Evolutionary conservation across 108 stramenopile species (phyloP).

Genomic region (Cyclotella baltica): DNA sequence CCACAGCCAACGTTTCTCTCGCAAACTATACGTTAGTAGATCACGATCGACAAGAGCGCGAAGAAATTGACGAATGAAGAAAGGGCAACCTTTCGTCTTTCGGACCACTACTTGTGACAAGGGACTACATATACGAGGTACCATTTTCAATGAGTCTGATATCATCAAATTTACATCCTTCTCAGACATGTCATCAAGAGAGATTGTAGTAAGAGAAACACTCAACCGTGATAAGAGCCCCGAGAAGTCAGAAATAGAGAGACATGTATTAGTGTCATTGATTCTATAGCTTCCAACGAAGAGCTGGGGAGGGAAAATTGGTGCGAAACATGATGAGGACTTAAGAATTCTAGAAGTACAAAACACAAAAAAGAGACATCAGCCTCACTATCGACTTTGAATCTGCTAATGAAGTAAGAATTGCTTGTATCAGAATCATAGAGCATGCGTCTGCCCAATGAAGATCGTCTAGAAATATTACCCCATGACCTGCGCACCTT

Average conservation of each 20-base stretch:
- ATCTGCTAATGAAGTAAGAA: no score
- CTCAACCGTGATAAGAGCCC: background rate
- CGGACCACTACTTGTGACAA: slow-evolving; percentile 18
- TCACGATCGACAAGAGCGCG: slow-evolving; percentile 23
- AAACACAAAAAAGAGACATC: background rate
- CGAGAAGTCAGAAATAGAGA: slow-evolving; percentile 24
- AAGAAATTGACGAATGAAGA: slow-evolving; percentile 40
- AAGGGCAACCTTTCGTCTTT: slow-evolving; percentile 51
- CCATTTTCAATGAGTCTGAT: slow-evolving; percentile 32
- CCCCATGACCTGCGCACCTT: background rate
- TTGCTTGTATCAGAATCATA: no score
- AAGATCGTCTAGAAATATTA: background rate
- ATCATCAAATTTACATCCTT: slow-evolving; percentile 28
- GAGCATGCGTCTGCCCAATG: background rate
- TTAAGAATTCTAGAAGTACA: background rate
- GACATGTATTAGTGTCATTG: slow-evolving; percentile 25
- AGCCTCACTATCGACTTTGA: no score
- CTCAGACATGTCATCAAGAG: slow-evolving; percentile 30
- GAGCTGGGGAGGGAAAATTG: slow-evolving; percentile 14
- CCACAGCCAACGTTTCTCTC: slow-evolving; percentile 40
- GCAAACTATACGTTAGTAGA: slow-evolving; percentile 17
- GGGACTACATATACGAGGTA: slow-evolving; percentile 27
- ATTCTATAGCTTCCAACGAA: slow-evolving; percentile 48
- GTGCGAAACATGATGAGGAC: background rate
- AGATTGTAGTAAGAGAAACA: slow-evolving; percentile 9